Evolutionary conservation across 2,329 filamentous ascomycete species (phyloP).

Genomic region (Arthrobotrys sinensis): DNA sequence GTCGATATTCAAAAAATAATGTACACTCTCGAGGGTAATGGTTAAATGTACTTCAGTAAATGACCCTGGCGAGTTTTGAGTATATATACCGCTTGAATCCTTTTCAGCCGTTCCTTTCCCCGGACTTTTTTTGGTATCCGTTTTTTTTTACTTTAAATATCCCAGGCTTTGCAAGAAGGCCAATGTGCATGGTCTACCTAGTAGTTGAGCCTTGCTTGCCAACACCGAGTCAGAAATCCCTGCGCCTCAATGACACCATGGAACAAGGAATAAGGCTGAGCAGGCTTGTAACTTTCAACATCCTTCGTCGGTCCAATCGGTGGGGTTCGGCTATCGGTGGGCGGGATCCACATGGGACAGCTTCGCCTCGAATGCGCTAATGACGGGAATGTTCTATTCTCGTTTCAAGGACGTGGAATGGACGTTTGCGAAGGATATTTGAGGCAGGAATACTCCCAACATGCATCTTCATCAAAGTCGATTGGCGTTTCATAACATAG

Average conservation of each 20-base stretch:
- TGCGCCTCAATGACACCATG: conserved; percentile 33
- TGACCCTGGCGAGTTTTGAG: too few species aligned
- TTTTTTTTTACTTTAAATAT: conserved; percentile 17
- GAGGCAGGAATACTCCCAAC: too few species aligned
- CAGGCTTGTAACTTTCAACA: not conserved
- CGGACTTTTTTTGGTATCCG: not conserved
- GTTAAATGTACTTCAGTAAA: not conserved
- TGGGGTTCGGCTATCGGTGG: conserved; percentile 14
- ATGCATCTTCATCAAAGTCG: too few species aligned
- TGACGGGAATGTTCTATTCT: not conserved
- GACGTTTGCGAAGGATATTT: too few species aligned
- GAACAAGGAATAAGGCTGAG: conserved; percentile 29
- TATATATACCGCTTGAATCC: not conserved
- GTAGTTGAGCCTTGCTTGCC: conserved; percentile 16
- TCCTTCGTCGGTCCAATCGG: conserved; percentile 3
- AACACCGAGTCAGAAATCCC: conserved; percentile 8
- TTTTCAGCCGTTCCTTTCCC: conserved; percentile 11
- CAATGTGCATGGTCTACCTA: conserved; percentile 27
- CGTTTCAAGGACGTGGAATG: too few species aligned
- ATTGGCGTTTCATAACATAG: too few species aligned
- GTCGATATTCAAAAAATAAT: not conserved
- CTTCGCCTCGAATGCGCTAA: conserved; percentile 22
- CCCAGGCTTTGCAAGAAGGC: not conserved
- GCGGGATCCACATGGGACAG: conserved; percentile 8
- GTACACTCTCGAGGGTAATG: not conserved